Evolutionary conservation across 805 yeast genomes (phyloP), one percentile per base, ranked within the genome.

Genomic region (Yamadazyma insecticola): DNA sequence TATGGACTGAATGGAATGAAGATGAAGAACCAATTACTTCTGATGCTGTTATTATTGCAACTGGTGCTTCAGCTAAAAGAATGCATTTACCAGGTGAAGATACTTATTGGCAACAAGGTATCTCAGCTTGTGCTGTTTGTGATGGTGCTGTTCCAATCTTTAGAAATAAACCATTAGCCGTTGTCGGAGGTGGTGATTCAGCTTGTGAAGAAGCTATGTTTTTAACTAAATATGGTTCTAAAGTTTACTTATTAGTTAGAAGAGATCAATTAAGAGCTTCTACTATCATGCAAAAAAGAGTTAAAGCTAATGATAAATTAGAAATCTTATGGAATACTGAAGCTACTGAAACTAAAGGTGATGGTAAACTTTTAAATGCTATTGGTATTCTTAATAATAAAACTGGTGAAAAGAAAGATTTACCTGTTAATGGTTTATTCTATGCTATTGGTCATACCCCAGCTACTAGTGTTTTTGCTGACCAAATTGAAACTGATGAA

Each of bases 121-220:
- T 92, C 47, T 85, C 96, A 47, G 99, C 99, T 12, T 92, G 99
- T 72, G 99, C 99, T 24, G 98, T 92, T 41, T 92, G 99, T 69
- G 99, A 92, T 59, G 99, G 99, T 64, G 99, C 99, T 20, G 95
- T 92, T 29, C 99, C 99, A 49, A 89, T 92, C 50, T 92, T 92
- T 72, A 85, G 97, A 74, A 84, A 92, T 73, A 84, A 88, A 66
- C 97, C 98, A 23, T 76, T 92, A 57, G 97, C 96, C 16, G 99
- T 92, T 36, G 71, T 92, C 47, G 99, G 99, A 39, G 99, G 99
- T 47, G 99, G 99, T 61, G 99, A 92, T 65, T 88, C 97, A 46
- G 99, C 99, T 13, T 95, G 97, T 63, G 99, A 92, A 70, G 99
- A 92, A 70, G 98, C 99, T 19, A 69, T 85, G 45, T 92, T 92